Percentiles rank a stretch among this genome's conserved stretches.
Conservation (phyloP, 2,329 filamentous ascomycete genomes). For the Zymoseptoria brevis region DNA sequence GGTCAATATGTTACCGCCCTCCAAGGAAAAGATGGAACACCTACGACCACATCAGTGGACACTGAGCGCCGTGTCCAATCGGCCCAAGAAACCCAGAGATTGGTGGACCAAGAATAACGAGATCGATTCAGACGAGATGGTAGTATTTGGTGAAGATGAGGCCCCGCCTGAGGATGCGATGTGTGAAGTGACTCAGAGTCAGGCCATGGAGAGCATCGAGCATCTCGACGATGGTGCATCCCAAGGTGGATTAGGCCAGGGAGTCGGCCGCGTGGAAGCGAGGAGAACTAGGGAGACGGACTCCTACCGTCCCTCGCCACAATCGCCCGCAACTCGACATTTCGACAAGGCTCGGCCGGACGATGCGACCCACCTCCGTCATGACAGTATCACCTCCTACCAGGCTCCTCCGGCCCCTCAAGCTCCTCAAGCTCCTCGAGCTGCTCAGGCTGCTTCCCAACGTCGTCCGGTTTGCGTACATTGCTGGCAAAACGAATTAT, state of each 20-base stretch:
- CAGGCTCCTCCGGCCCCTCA: background rate
- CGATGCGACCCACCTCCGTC: background rate
- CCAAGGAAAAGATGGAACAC: background rate
- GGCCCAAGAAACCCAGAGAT: background rate
- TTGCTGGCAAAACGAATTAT: background rate
- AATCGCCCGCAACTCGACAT: background rate
- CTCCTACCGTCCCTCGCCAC: background rate
- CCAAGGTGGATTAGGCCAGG: too few relatives aligned
- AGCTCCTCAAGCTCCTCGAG: background rate
- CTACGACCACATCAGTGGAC: background rate
- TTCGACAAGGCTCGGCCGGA: background rate
- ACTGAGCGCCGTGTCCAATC: background rate
- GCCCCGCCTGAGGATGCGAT: background rate
- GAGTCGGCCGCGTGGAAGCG: too few relatives aligned
- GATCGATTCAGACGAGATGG: background rate
- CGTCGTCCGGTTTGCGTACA: background rate
- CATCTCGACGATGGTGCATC: too few relatives aligned
- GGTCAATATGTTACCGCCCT: background rate
- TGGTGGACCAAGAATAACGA: background rate
- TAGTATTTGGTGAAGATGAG: background rate
- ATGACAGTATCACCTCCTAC: background rate
- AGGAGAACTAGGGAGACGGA: too few relatives aligned
- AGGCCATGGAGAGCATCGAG: background rate
- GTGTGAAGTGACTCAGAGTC: background rate
- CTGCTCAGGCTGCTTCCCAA: background rate